Percentiles rank a stretch among this genome's conserved stretches.
phyloP scores from a whole-genome alignment of 176 grass and related monocot species.

The Carex kokanica region DNA sequence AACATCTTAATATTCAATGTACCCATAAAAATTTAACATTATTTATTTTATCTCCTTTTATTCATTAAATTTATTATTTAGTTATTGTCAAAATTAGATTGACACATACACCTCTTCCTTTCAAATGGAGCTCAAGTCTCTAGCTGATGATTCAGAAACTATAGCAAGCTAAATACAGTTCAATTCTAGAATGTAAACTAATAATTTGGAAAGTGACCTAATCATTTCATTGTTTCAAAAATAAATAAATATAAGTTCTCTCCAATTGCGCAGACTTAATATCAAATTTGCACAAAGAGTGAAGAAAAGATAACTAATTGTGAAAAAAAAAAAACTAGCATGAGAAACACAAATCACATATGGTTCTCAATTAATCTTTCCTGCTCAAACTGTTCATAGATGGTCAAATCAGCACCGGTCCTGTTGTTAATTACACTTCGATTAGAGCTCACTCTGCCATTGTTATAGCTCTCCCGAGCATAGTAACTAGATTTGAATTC shows the following conservation, averaged over 20 bases:
- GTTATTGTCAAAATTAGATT: no score
- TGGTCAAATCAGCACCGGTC: constrained; percentile 47
- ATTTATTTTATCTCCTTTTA: no score
- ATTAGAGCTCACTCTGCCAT: constrained; percentile 31
- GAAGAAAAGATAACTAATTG: no score
- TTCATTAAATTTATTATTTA: no score
- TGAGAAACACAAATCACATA: background rate
- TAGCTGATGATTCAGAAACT: background rate
- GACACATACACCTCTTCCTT: no score
- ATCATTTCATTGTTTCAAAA: no score
- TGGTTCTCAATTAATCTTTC: constrained; percentile 43
- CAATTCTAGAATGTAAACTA: background rate
- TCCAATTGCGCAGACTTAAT: background rate
- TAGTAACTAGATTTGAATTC: no score
- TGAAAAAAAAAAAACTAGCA: no score
- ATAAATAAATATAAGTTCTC: background rate
- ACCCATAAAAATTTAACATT: no score
- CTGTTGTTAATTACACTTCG: constrained; percentile 23
- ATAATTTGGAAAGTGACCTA: no score
- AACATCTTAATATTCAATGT: no score
- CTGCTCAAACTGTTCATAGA: constrained; percentile 88
- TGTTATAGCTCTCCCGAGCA: background rate
- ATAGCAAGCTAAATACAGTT: background rate
- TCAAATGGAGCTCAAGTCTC: no score
- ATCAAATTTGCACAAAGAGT: background rate